Conservation (phyloP, 371 early-diverging fungal genomes). For the Saksenaea vasiformis region DNA sequence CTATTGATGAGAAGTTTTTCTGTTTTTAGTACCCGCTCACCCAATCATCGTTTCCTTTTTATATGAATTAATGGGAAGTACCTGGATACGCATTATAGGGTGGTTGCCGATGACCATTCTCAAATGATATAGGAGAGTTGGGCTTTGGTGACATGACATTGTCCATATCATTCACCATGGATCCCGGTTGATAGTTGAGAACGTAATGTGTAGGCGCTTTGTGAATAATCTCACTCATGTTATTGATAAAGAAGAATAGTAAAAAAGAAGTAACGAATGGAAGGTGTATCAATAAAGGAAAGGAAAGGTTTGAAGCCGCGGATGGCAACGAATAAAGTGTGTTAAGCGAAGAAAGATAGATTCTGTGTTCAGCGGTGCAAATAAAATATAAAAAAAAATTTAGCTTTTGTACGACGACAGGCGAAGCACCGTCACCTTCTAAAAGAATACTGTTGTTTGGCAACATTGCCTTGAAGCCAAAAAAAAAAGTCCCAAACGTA, state of each 20-base stretch:
- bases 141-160: constrained; percentile 34
- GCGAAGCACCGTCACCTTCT: constrained; percentile 3
- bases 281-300: constrained; percentile 12
- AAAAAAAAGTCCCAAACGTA: too few relatives aligned
- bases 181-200: constrained; percentile 27
- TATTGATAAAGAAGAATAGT: background rate
- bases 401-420: constrained; percentile 2
- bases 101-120: constrained; percentile 19
- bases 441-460: too few relatives aligned
- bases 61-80: background rate
- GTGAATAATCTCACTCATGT: constrained; percentile 41
- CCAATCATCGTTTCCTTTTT: background rate
- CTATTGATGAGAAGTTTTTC: constrained; percentile 17
- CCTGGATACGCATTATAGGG: constrained; percentile 11
- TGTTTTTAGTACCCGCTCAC: constrained; percentile 9
- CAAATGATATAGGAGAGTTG: constrained; percentile 16
- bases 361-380: constrained; percentile 1
- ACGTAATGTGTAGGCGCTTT: constrained; percentile 25
- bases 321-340: background rate
- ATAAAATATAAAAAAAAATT: background rate
- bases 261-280: constrained; percentile 16
- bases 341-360: background rate
- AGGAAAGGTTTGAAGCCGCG: constrained; percentile 7
- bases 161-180: constrained; percentile 36
- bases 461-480: too few relatives aligned